Percentiles rank a stretch among this genome's conserved stretches.
phyloP scores from a whole-genome alignment of 257 asterid genomes.

The Solanum pimpinellifolium region DNA sequence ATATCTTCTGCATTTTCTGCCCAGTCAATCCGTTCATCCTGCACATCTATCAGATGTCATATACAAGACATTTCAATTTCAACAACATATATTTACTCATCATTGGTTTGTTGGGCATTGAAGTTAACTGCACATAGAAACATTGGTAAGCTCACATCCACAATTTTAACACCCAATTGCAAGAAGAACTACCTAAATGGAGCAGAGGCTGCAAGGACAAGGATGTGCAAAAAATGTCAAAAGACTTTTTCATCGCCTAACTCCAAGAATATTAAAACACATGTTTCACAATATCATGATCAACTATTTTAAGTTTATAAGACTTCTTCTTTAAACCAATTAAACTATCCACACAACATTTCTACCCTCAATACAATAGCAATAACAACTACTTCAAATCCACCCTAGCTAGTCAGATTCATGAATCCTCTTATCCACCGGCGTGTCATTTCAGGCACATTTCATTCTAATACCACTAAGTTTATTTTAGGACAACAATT shows the following conservation, averaged over 20 bases:
- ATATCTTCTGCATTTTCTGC: constrained; percentile 75
- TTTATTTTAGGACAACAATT: background rate
- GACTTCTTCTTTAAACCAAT: background rate
- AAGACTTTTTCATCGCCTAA: background rate
- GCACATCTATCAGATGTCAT: constrained; percentile 25
- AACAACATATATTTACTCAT: background rate
- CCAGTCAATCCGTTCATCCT: constrained; percentile 98
- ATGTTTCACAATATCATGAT: background rate
- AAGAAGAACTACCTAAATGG: background rate
- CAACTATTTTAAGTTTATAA: background rate
- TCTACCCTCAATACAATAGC: background rate
- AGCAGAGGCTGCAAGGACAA: background rate
- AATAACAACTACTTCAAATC: background rate
- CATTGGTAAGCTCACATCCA: background rate
- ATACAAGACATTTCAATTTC: background rate
- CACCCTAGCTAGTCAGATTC: background rate
- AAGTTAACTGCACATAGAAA: background rate
- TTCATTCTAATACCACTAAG: background rate
- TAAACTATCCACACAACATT: background rate
- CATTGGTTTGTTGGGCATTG: background rate
- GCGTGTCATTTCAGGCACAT: background rate
- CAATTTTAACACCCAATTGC: background rate
- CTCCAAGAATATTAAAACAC: background rate
- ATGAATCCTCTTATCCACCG: background rate
- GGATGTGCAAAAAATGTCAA: background rate